Conservation (phyloP, 1,284 basidiomycete species). For the Apiotrichum domesticum region DNA sequence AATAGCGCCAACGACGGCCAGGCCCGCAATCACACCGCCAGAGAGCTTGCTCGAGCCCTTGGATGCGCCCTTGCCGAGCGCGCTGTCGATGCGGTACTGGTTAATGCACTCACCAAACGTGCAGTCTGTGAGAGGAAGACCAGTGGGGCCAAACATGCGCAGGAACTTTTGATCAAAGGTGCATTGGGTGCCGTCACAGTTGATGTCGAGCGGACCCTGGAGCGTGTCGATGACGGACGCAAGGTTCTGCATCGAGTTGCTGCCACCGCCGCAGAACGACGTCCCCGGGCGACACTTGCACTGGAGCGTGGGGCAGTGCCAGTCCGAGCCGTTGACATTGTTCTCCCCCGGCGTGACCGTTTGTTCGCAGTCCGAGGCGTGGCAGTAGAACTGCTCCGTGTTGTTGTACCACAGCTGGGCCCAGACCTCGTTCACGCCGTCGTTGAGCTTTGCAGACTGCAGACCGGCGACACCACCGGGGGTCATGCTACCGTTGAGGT, state of each 20-base stretch:
- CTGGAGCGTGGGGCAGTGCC: slow-evolving; percentile 63
- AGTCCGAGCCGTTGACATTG: slow-evolving; percentile 44
- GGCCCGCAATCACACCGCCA: slow-evolving; percentile 76
- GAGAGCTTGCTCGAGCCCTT: slow-evolving; percentile 48
- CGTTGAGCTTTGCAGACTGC: slow-evolving; percentile 43
- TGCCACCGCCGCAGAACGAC: slow-evolving; percentile 63
- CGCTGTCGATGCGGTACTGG: slow-evolving; percentile 65
- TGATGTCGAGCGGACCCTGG: slow-evolving; percentile 51
- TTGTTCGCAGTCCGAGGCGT: slow-evolving; percentile 64
- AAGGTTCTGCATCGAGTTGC: slow-evolving; percentile 43
- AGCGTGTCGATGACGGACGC: slow-evolving; percentile 52
- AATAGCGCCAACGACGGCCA: slow-evolving; percentile 70
- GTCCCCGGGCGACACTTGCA: slow-evolving; percentile 67
- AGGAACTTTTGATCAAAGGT: slow-evolving; percentile 67
- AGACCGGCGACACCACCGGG: slow-evolving; percentile 48
- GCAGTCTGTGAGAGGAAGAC: slow-evolving; percentile 65
- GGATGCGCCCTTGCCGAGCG: slow-evolving; percentile 19
- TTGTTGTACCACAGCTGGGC: slow-evolving; percentile 79
- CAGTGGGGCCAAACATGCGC: slow-evolving; percentile 64
- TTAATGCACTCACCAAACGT: slow-evolving; percentile 77
- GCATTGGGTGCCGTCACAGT: slow-evolving; percentile 61
- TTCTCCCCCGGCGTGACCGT: slow-evolving; percentile 34
- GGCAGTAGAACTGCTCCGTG: slow-evolving; percentile 71
- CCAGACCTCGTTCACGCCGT: slow-evolving; percentile 54
- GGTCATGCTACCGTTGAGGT: slow-evolving; percentile 60